phyloP scores from a whole-genome alignment of 1,284 basidiomycete species.

The Binderoboletus segoi region DNA sequence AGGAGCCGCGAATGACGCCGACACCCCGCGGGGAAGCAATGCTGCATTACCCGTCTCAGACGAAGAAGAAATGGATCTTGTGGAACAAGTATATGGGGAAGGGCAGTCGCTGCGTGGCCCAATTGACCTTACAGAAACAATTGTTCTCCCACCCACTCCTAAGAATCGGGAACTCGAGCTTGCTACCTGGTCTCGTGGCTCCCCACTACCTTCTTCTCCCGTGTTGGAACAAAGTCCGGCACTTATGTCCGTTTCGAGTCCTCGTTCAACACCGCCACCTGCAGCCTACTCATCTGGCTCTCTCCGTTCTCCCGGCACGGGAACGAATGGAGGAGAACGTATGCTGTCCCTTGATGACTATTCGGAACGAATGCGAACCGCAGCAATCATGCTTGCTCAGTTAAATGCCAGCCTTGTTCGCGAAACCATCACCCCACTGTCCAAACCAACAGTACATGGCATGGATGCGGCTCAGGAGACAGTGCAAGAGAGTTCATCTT shows the following conservation, averaged over 20 bases:
- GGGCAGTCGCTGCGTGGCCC: constrained; percentile 71
- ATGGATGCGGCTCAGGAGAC: constrained; percentile 8
- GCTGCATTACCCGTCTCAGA: constrained; percentile 36
- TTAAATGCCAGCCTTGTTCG: constrained; percentile 83
- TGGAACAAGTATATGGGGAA: constrained; percentile 89
- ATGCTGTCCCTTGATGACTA: constrained; percentile 86
- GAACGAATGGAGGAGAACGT: constrained; percentile 16
- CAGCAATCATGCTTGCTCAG: constrained; percentile 98
- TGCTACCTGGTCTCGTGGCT: constrained; percentile 75
- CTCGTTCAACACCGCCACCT: constrained; percentile 11
- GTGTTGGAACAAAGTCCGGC: constrained; percentile 33
- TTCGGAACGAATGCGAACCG: constrained; percentile 96
- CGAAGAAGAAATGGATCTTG: constrained; percentile 90
- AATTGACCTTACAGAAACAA: constrained; percentile 78
- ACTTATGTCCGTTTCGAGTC: constrained; percentile 11
- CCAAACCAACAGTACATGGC: constrained; percentile 38
- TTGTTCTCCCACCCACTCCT: constrained; percentile 76
- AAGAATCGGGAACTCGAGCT: constrained; percentile 90
- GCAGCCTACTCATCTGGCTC: constrained; percentile 11
- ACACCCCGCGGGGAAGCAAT: constrained; percentile 32
- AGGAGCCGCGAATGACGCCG: constrained; percentile 15
- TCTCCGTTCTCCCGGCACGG: constrained; percentile 1
- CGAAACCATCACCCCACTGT: constrained; percentile 44
- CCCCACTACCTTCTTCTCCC: constrained; percentile 55
- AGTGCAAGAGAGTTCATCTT: constrained; percentile 23